phyloP scores from a whole-genome alignment of 352 stramenopile species.

The Globisporangium radiosum region DNA sequence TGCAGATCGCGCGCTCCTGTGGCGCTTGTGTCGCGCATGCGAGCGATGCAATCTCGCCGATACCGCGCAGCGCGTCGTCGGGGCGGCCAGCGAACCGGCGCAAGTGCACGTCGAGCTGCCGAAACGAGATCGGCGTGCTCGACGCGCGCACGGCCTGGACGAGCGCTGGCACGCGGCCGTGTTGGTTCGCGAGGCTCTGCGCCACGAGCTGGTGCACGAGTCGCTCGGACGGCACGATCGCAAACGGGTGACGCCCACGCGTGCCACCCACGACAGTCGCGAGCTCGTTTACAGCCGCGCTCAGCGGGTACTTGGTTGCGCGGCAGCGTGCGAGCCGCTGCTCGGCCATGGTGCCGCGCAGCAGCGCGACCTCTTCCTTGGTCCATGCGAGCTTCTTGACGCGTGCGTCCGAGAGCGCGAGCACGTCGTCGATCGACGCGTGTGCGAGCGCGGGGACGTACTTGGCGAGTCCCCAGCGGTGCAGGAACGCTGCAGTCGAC shows the following conservation, averaged over 20 bases:
- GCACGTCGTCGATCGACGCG: slow-evolving; percentile 24
- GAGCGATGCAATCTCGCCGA: slow-evolving; percentile 54
- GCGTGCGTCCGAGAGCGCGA: slow-evolving; percentile 23
- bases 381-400: slow-evolving; percentile 45
- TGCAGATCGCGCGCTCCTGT: slow-evolving; percentile 42
- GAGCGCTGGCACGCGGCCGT: slow-evolving; percentile 48
- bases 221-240: slow-evolving; percentile 45
- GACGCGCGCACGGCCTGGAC: slow-evolving; percentile 42
- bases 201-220: slow-evolving; percentile 41
- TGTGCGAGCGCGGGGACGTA: slow-evolving; percentile 28
- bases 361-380: slow-evolving; percentile 45
- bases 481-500: slow-evolving; percentile 40
- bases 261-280: background rate
- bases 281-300: slow-evolving; percentile 11
- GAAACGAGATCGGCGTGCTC: slow-evolving; percentile 56
- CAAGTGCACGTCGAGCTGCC: slow-evolving; percentile 70
- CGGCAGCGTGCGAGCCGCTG: background rate
- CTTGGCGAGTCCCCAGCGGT: slow-evolving; percentile 54
- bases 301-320: slow-evolving; percentile 27
- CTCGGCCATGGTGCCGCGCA: slow-evolving; percentile 20
- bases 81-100: slow-evolving; percentile 59
- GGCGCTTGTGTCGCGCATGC: slow-evolving; percentile 29
- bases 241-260: slow-evolving; percentile 49
- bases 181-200: slow-evolving; percentile 66
- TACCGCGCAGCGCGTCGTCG: slow-evolving; percentile 51